These are phyloP conservation scores for Pyrus betulifolia DNA, from an alignment of 306 rosid species.

Conservation along the genomic window DNA sequence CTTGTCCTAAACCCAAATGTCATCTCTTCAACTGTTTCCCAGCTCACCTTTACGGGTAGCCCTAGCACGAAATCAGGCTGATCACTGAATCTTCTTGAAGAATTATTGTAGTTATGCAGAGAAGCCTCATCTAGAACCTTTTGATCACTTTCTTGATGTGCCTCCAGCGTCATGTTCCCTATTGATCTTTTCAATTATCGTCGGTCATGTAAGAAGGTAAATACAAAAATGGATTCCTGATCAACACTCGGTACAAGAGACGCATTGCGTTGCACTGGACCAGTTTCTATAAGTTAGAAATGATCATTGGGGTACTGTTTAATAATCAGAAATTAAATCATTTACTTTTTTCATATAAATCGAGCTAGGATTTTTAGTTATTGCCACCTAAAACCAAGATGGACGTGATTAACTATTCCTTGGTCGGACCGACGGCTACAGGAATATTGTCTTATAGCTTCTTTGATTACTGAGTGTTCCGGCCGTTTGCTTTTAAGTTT, in stretches of 20 bases:
- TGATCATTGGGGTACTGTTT: no score
- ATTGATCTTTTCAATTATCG: neutral
- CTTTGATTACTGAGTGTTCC: neutral
- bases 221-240: neutral
- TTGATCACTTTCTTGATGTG: neutral
- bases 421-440: neutral
- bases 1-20: slow-evolving; percentile 3
- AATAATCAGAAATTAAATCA: neutral
- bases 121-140: neutral
- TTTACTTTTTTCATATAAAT: neutral
- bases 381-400: neutral
- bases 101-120: neutral
- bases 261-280: neutral
- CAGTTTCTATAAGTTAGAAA: no score
- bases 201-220: neutral
- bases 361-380: neutral
- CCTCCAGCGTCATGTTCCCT: neutral
- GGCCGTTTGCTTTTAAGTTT: neutral
- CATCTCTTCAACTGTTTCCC: slow-evolving; percentile 12
- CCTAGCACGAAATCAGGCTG: neutral
- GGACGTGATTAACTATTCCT: neutral
- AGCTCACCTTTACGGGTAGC: slow-evolving; percentile 9
- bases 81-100: neutral
- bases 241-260: neutral
- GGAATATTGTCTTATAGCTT: neutral